Conservation (phyloP, 2,329 filamentous ascomycete species). For the Ampelomyces quisqualis region DNA sequence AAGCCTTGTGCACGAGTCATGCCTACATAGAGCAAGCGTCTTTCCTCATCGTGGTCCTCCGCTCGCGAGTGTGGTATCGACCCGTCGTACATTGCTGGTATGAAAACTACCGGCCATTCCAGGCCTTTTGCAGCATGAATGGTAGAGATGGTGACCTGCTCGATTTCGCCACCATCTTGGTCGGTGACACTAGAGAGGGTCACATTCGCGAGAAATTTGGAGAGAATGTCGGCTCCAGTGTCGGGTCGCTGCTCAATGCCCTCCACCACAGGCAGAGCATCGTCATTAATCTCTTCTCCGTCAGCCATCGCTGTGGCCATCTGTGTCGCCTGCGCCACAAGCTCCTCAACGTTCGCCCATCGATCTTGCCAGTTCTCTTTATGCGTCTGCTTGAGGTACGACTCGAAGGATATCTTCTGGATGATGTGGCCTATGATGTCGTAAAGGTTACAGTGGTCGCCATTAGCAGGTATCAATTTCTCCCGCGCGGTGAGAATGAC, state of each 20-base stretch:
- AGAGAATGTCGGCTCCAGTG: constrained; percentile 64
- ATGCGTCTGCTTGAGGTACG: constrained; percentile 71
- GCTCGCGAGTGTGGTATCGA: constrained; percentile 86
- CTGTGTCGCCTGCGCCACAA: constrained; percentile 77
- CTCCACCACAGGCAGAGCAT: constrained; percentile 66
- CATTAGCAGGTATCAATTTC: constrained; percentile 53
- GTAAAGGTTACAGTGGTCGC: constrained; percentile 41
- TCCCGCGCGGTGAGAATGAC: constrained; percentile 59
- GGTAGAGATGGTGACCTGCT: constrained; percentile 83
- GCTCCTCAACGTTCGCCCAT: constrained; percentile 87
- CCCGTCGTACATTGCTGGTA: constrained; percentile 85
- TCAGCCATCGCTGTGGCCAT: constrained; percentile 55
- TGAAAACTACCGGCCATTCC: constrained; percentile 94
- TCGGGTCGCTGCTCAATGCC: constrained; percentile 63
- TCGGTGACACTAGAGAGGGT: constrained; percentile 71
- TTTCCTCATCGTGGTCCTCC: constrained; percentile 84
- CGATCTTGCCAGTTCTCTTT: constrained; percentile 65
- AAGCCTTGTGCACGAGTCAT: constrained; percentile 92
- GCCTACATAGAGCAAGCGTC: constrained; percentile 86
- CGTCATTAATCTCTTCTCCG: constrained; percentile 46
- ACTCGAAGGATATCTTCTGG: constrained; percentile 68
- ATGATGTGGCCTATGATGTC: constrained; percentile 60
- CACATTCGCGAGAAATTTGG: constrained; percentile 85
- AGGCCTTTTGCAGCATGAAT: constrained; percentile 95
- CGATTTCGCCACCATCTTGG: constrained; percentile 58